These are phyloP conservation scores for Wickerhamiella cacticola DNA, from an alignment of 805 yeast genomes.

Conservation along the genomic window DNA sequence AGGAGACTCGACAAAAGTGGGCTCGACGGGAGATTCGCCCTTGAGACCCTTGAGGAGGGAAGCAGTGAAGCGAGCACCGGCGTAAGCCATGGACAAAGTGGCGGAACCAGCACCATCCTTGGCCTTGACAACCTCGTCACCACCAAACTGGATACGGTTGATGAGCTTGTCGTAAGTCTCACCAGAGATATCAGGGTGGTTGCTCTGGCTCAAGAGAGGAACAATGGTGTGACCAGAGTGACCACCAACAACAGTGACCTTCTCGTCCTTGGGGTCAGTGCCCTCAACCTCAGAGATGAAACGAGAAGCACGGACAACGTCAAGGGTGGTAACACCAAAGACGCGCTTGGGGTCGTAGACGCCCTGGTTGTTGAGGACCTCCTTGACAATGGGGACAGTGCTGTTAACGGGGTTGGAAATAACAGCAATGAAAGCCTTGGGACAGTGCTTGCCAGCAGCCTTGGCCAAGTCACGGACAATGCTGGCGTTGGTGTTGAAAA, in stretches of 20 bases:
- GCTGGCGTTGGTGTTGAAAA: constrained; percentile 91
- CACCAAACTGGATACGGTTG: constrained; percentile 90
- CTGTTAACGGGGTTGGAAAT: constrained; percentile 96
- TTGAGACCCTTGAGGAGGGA: constrained; percentile 34
- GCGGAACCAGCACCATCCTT: constrained; percentile 92
- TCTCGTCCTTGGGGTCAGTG: constrained; percentile 67
- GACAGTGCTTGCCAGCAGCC: constrained; percentile 69
- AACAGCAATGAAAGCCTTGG: constrained; percentile 69
- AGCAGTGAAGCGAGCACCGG: constrained; percentile 71
- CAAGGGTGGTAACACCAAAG: constrained; percentile 94
- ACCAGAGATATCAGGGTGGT: constrained; percentile 41
- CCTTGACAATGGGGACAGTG: constrained; percentile 92
- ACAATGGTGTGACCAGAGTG: constrained; percentile 96
- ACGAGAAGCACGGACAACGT: constrained; percentile 78
- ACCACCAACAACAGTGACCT: constrained; percentile 86
- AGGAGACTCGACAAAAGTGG: constrained; percentile 54
- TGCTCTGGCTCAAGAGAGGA: constrained; percentile 79
- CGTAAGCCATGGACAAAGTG: constrained; percentile 86
- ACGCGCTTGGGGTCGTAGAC: constrained; percentile 84
- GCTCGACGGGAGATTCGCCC: constrained; percentile 38
- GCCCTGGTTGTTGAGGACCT: constrained; percentile 73
- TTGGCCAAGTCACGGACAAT: constrained; percentile 87
- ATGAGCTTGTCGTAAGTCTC: constrained; percentile 57
- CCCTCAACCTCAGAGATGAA: constrained; percentile 60
- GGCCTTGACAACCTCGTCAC: constrained; percentile 90